Percentiles rank a stretch among this genome's conserved stretches.
Conservation (phyloP, 306 rosid species). For the Prunus campanulata region DNA sequence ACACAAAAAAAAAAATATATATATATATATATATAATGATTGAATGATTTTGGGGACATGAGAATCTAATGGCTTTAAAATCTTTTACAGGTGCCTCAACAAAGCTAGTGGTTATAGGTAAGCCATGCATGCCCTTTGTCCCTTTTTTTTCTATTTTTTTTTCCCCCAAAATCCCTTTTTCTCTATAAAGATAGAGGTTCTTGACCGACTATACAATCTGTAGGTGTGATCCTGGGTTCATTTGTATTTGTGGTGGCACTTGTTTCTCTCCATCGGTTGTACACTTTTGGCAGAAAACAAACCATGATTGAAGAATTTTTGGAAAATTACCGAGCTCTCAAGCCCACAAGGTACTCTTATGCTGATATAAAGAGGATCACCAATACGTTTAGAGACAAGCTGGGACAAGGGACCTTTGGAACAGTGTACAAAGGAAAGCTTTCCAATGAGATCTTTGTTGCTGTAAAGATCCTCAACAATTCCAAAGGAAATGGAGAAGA, state of each 20-base stretch:
- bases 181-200: no score
- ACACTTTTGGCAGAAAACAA: background rate
- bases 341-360: conserved; percentile 1
- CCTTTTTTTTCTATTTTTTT: background rate
- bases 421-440: background rate
- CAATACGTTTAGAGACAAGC: background rate
- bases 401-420: conserved; percentile 6
- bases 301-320: conserved; percentile 7
- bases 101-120: background rate
- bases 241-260: background rate
- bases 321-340: conserved; percentile 1
- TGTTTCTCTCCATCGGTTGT: background rate
- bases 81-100: background rate
- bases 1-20: no score
- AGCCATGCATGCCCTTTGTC: background rate
- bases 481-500: no score
- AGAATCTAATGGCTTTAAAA: background rate
- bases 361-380: background rate
- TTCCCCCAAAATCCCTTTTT: background rate
- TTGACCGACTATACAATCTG: background rate
- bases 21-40: background rate
- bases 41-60: background rate
- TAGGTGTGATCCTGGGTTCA: background rate
- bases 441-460: background rate
- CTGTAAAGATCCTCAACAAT: no score